Conservation (phyloP, 2,329 filamentous ascomycete genomes). For the Cladosporium austrohemisphaericum region DNA sequence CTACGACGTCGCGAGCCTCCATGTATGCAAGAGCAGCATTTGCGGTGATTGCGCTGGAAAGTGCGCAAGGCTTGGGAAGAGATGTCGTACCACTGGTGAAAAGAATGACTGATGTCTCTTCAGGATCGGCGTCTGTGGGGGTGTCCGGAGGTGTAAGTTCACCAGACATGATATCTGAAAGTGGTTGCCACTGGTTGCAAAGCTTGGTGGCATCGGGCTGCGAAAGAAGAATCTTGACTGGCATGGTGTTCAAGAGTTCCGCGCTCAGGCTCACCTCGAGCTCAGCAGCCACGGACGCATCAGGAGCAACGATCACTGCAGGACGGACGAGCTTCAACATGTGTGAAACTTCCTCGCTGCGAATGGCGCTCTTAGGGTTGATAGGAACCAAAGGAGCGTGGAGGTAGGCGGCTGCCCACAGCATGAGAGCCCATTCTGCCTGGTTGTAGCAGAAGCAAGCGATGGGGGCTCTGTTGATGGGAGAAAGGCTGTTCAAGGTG, state of each 20-base stretch:
- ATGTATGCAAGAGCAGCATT: conserved; percentile 36
- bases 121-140: conserved; percentile 27
- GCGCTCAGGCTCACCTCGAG: conserved; percentile 27
- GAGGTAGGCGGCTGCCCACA: conserved; percentile 33
- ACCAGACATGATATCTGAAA: conserved; percentile 29
- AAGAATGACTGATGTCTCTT: conserved; percentile 39
- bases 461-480: conserved; percentile 31
- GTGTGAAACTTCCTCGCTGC: conserved; percentile 30
- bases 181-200: conserved; percentile 25
- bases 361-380: conserved; percentile 29
- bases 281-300: conserved; percentile 27
- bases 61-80: conserved; percentile 45
- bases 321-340: conserved; percentile 31
- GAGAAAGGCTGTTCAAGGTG: conserved; percentile 28
- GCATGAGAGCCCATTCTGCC: conserved; percentile 34
- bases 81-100: conserved; percentile 52
- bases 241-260: conserved; percentile 25
- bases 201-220: conserved; percentile 19
- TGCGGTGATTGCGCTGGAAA: conserved; percentile 36
- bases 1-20: conserved; percentile 28
- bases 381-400: conserved; percentile 32
- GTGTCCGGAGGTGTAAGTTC: conserved; percentile 32
- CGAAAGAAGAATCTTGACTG: conserved; percentile 25
- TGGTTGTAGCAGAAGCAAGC: conserved; percentile 32
- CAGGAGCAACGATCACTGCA: conserved; percentile 26